Conservation (phyloP, 2,329 filamentous ascomycete species). For the Fusarium subtropicale region DNA sequence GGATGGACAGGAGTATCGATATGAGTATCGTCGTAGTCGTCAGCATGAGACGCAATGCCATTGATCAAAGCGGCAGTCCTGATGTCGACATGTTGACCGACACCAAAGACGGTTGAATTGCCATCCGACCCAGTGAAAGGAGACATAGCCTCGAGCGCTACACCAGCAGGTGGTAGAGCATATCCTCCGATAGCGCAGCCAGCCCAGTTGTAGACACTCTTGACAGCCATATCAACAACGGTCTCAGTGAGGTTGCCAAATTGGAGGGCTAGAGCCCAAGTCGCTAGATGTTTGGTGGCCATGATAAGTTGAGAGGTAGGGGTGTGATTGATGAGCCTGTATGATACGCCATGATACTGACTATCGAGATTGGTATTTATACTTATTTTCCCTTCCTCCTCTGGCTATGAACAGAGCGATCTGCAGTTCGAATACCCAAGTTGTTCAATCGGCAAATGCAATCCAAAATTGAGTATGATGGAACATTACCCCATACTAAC, state of each 20-base stretch:
- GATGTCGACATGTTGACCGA: neutral
- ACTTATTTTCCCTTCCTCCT: neutral
- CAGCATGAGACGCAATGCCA: constrained; percentile 3
- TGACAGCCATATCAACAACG: neutral
- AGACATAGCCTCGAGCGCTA: neutral
- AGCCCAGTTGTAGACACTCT: constrained; percentile 11
- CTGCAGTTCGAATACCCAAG: neutral
- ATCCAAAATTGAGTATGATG: neutral
- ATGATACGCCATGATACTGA: neutral
- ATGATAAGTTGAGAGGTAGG: neutral
- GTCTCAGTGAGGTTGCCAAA: constrained; percentile 4
- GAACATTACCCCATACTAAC: neutral
- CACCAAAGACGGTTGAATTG: constrained; percentile 4
- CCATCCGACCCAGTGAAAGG: constrained; percentile 1
- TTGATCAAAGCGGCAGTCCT: constrained; percentile 7
- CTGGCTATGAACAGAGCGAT: neutral
- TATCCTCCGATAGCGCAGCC: constrained; percentile 12
- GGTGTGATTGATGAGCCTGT: neutral
- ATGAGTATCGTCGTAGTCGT: constrained; percentile 4
- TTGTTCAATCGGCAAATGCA: neutral
- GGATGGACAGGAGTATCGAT: constrained; percentile 10
- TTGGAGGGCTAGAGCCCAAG: constrained; percentile 1
- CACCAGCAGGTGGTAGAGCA: neutral
- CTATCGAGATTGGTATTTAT: neutral
- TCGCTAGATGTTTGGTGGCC: constrained; percentile 9